Evolutionary conservation across 495 filamentous ascomycete genomes (phyloP).

Genomic region (Penicillium riverlandense): DNA sequence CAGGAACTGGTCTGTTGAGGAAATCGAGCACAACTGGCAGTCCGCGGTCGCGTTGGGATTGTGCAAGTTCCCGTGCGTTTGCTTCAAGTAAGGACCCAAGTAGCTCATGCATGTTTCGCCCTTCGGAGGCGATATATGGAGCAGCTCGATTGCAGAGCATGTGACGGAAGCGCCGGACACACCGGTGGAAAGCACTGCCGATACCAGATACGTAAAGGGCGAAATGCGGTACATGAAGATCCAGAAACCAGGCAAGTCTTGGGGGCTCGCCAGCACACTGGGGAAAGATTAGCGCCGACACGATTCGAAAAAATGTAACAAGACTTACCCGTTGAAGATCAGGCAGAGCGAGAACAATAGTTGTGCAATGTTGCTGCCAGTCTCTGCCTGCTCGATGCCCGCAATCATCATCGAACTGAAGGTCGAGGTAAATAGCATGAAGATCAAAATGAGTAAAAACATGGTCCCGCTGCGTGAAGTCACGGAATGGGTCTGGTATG

Average conservation of each 20-base stretch:
- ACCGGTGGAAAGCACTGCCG: constrained; percentile 53
- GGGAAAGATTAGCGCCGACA: constrained; percentile 4
- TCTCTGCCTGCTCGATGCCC: constrained; percentile 58
- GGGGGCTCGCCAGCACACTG: constrained; percentile 62
- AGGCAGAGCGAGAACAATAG: constrained; percentile 60
- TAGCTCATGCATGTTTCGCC: constrained; percentile 53
- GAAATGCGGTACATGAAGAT: constrained; percentile 79
- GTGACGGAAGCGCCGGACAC: constrained; percentile 50
- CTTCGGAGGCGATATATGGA: constrained; percentile 45
- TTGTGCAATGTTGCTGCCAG: constrained; percentile 58
- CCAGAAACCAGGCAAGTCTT: constrained; percentile 64
- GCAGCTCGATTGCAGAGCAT: constrained; percentile 56
- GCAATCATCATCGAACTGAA: constrained; percentile 58
- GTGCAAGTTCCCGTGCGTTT: constrained; percentile 44
- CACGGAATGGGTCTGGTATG: constrained; percentile 47
- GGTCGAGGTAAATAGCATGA: constrained; percentile 44
- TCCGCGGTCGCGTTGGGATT: constrained; percentile 41
- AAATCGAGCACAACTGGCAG: constrained; percentile 57
- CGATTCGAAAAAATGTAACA: not conserved
- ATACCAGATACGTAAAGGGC: constrained; percentile 66
- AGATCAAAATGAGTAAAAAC: constrained; percentile 49
- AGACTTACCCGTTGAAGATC: constrained; percentile 56
- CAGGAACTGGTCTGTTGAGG: constrained; percentile 58
- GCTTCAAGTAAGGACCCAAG: constrained; percentile 40
- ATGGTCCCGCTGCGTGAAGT: constrained; percentile 56